phyloP scores from a whole-genome alignment of 2,329 filamentous ascomycete species.

The Beauveria rudraprayagi region DNA sequence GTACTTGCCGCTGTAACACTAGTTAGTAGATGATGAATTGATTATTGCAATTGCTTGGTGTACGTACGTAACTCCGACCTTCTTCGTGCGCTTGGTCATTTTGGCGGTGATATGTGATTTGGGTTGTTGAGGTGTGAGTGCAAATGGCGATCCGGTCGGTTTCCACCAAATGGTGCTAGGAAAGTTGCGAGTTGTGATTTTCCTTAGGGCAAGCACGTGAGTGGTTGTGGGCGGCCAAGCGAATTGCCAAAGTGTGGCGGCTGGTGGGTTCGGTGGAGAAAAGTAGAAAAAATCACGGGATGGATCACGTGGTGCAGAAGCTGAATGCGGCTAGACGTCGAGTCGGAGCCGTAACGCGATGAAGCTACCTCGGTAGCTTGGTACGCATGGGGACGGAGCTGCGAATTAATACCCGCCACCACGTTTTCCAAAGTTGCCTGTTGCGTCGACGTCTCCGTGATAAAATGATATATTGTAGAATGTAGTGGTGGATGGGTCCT shows the following conservation, averaged over 20 bases:
- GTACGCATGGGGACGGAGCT: background rate
- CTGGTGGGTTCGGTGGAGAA: background rate
- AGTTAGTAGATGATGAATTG: constrained; percentile 13
- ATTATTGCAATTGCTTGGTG: constrained; percentile 6
- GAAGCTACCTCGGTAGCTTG: background rate
- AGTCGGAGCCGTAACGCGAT: background rate
- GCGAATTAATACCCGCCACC: background rate
- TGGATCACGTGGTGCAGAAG: background rate
- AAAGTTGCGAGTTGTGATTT: constrained; percentile 28
- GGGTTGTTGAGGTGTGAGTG: constrained; percentile 26
- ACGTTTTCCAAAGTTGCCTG: background rate
- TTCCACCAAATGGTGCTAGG: constrained; percentile 24
- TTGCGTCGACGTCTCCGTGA: constrained; percentile 1
- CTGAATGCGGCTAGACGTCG: background rate
- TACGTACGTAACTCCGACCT: constrained; percentile 82
- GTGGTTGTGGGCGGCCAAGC: constrained; percentile 16
- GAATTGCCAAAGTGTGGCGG: background rate
- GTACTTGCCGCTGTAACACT: constrained; percentile 65
- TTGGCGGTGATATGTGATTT: constrained; percentile 45
- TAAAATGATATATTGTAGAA: background rate
- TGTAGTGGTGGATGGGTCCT: background rate
- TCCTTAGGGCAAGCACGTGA: constrained; percentile 36
- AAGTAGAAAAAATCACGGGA: background rate
- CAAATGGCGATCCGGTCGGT: constrained; percentile 20
- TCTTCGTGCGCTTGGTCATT: constrained; percentile 94